These are phyloP conservation scores for Thelephora aurantiotincta DNA, from an alignment of 768 basidiomycete genomes.

Conservation along the genomic window DNA sequence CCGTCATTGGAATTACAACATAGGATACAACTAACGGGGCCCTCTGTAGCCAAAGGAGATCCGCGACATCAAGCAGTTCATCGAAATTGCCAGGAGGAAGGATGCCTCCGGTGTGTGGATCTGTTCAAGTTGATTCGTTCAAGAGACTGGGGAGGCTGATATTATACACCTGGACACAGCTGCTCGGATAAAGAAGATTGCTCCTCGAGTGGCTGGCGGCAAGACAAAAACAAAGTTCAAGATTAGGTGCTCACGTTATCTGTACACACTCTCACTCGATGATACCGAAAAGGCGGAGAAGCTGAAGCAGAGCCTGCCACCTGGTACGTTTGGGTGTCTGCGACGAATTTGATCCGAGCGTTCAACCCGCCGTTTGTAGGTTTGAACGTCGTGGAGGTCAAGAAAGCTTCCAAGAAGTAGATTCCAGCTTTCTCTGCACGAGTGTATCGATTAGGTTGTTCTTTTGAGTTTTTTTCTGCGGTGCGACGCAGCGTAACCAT, in stretches of 20 bases:
- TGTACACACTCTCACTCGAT: constrained; percentile 93
- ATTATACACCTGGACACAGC: constrained; percentile 31
- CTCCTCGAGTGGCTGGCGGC: constrained; percentile 47
- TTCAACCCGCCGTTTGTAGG: constrained; percentile 30
- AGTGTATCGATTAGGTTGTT: too few relatives aligned
- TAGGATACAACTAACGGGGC: neutral
- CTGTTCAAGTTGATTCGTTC: neutral
- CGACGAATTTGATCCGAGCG: too few relatives aligned
- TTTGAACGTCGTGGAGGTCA: constrained; percentile 58
- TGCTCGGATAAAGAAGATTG: constrained; percentile 95
- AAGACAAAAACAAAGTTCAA: constrained; percentile 95
- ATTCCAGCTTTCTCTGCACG: constrained; percentile 1
- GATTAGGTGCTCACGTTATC: constrained; percentile 89
- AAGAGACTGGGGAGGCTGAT: constrained; percentile 2
- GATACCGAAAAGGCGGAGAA: constrained; percentile 99
- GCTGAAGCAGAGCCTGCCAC: constrained; percentile 87
- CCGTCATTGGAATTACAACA: neutral
- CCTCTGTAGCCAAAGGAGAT: constrained; percentile 82
- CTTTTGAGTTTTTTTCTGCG: too few relatives aligned
- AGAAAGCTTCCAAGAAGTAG: constrained; percentile 60
- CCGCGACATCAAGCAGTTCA: constrained; percentile 96
- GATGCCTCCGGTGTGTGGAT: constrained; percentile 80
- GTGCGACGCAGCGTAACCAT: neutral
- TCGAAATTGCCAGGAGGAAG: constrained; percentile 93
- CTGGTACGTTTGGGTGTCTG: constrained; percentile 73